These are phyloP conservation scores for Akanthomyces lecanii DNA, from an alignment of 2,329 filamentous ascomycete genomes.

Conservation along the genomic window DNA sequence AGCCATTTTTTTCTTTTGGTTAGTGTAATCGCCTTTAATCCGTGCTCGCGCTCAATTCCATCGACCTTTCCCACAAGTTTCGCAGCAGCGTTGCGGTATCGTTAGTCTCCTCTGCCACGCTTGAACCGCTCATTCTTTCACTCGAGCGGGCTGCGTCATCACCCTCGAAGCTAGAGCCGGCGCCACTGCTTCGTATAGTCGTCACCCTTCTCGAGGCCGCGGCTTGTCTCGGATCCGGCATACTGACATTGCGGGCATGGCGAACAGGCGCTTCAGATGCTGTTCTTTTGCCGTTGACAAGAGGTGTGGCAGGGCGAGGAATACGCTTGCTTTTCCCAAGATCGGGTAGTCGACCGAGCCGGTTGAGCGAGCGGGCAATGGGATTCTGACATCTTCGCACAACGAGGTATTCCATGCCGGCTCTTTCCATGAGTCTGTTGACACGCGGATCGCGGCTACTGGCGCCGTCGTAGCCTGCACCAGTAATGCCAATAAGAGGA, in stretches of 20 bases:
- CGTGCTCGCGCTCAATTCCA: conserved; percentile 52
- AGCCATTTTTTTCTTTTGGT: background rate
- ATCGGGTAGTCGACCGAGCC: conserved; percentile 44
- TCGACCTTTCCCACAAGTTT: conserved; percentile 59
- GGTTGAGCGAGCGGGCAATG: conserved; percentile 56
- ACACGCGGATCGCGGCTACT: conserved; percentile 57
- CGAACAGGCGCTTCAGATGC: conserved; percentile 26
- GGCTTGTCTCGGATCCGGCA: conserved; percentile 32
- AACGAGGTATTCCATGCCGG: conserved; percentile 69
- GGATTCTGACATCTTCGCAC: conserved; percentile 70
- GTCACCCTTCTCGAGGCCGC: conserved; percentile 30
- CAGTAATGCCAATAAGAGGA: conserved; percentile 49
- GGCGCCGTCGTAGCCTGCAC: conserved; percentile 49
- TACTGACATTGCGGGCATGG: conserved; percentile 38
- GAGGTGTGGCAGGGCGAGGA: conserved; percentile 36
- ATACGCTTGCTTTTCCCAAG: conserved; percentile 48
- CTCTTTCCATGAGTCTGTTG: conserved; percentile 62
- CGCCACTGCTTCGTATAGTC: conserved; percentile 36
- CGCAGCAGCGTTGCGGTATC: conserved; percentile 49
- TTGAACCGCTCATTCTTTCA: conserved; percentile 46
- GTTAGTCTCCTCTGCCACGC: conserved; percentile 47
- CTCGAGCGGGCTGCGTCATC: conserved; percentile 41
- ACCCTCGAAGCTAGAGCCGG: conserved; percentile 42
- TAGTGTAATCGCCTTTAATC: conserved; percentile 13
- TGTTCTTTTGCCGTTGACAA: conserved; percentile 35